These are phyloP conservation scores for Metschnikowia peoriensis DNA, from an alignment of 805 yeast genomes.

Conservation along the genomic window DNA sequence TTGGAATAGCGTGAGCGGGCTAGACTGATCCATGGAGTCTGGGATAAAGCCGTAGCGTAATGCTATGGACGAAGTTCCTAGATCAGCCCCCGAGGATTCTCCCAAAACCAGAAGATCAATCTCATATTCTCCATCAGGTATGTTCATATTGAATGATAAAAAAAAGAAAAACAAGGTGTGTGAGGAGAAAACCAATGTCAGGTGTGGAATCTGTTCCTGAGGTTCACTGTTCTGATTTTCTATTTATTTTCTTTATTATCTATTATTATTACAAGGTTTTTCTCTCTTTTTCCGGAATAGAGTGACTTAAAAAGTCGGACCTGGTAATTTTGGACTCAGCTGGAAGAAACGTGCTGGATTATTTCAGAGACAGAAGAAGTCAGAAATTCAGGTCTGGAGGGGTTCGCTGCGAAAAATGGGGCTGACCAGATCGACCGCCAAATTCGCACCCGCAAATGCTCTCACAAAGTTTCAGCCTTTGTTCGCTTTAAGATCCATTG, in stretches of 20 bases:
- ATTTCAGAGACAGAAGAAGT: neutral
- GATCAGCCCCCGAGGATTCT: slow-evolving; percentile 1
- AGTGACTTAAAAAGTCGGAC: too few relatives aligned
- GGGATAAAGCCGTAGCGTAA: slow-evolving; percentile 43
- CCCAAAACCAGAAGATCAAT: slow-evolving; percentile 33
- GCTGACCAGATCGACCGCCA: neutral
- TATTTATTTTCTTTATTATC: too few relatives aligned
- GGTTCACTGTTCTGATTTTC: too few relatives aligned
- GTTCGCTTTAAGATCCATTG: neutral
- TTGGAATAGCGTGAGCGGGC: slow-evolving; percentile 34
- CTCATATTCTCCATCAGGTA: slow-evolving; percentile 45
- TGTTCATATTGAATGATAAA: slow-evolving; percentile 28
- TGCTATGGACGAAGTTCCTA: slow-evolving; percentile 12
- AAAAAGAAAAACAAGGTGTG: neutral
- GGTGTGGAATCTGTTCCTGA: neutral
- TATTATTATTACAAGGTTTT: neutral
- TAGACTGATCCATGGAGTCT: slow-evolving; percentile 38
- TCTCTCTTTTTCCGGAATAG: too few relatives aligned
- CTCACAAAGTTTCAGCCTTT: neutral
- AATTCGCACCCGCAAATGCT: neutral
- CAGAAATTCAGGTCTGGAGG: neutral
- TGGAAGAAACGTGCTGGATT: too few relatives aligned
- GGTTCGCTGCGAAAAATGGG: neutral
- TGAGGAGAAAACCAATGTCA: neutral
- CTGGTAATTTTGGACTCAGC: too few relatives aligned